Conservation (phyloP, 441 rosid species). For the Arabidopsis hybrid region DNA sequence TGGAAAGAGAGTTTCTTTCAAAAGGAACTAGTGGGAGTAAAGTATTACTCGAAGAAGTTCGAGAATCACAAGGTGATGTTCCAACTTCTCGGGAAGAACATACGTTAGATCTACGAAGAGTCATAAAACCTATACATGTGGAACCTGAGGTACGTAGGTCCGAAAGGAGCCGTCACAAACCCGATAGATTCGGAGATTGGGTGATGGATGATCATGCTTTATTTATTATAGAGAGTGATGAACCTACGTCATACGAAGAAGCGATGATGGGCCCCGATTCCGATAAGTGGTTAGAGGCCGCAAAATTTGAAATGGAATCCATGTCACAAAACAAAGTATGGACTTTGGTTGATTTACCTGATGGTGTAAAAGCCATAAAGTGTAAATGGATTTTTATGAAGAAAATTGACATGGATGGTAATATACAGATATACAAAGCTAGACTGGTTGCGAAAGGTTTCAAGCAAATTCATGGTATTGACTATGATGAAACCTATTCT, state of each 20-base stretch:
- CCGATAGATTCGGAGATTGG: no score
- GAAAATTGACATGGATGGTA: background rate
- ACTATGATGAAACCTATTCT: background rate
- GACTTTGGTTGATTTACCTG: constrained; percentile 8
- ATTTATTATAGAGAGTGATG: background rate
- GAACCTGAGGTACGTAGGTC: background rate
- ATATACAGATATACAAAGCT: background rate
- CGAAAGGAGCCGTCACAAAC: no score
- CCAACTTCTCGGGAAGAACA: background rate
- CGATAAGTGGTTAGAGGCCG: background rate
- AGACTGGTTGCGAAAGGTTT: background rate
- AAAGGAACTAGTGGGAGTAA: background rate
- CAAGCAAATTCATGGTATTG: background rate
- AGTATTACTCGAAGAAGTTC: background rate
- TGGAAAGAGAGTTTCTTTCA: background rate
- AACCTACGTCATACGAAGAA: background rate
- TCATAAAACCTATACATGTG: background rate
- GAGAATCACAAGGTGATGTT: background rate
- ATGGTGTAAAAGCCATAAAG: constrained; percentile 6
- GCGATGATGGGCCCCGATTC: background rate
- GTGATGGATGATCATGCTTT: background rate
- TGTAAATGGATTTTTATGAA: background rate
- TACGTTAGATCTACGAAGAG: background rate
- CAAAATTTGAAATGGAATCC: background rate
- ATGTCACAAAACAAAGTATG: constrained; percentile 13